Conservation (phyloP, 73 alveolate genomes). For the Paramecium primaurelia region DNA sequence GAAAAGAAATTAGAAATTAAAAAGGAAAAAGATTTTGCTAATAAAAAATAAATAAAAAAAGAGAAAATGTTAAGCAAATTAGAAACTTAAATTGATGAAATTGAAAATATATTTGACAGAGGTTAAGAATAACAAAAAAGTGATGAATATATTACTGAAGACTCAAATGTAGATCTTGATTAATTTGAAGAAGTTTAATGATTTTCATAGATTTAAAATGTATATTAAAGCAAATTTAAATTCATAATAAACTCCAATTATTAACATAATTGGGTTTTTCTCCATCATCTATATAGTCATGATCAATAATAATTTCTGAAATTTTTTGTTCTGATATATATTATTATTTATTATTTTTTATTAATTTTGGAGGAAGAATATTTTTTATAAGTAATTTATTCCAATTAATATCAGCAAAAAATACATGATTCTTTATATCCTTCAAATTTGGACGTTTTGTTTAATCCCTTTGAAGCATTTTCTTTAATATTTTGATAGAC, state of each 20-base stretch:
- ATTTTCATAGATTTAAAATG: neutral
- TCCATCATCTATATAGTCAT: neutral
- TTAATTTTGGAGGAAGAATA: conserved; percentile 58
- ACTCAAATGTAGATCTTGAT: neutral
- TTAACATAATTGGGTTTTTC: neutral
- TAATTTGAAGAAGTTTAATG: conserved; percentile 32
- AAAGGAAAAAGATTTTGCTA: neutral
- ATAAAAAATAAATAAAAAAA: neutral
- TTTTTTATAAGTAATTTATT: conserved; percentile 41
- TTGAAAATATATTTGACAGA: conserved; percentile 51
- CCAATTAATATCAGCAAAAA: conserved; percentile 75
- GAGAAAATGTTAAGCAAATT: conserved; percentile 46
- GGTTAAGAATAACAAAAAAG: neutral
- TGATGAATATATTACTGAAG: conserved; percentile 43
- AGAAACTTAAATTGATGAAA: conserved; percentile 43
- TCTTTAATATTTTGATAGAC: neutral
- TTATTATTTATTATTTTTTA: neutral
- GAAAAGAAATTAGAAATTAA: neutral
- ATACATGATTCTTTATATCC: conserved; percentile 67
- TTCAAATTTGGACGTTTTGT: neutral
- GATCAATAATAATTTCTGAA: neutral
- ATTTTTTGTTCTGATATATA: neutral
- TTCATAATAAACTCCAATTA: neutral
- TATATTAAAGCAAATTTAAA: neutral
- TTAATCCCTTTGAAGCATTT: neutral